These are phyloP conservation scores for Xylaria acuta DNA, from an alignment of 495 filamentous ascomycete species.

Conservation along the genomic window DNA sequence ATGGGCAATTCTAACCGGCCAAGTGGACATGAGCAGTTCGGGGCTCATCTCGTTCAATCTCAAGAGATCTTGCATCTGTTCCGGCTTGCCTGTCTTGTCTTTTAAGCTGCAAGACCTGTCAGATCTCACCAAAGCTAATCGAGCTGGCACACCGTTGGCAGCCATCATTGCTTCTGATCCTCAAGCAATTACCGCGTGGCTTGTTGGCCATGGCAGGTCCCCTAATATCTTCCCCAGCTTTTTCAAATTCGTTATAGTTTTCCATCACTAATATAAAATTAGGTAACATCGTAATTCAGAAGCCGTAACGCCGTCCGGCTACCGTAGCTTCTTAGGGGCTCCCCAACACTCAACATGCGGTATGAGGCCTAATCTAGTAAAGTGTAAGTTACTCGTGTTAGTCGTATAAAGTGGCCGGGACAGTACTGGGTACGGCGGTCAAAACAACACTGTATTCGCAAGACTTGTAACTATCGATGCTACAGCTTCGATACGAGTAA, in stretches of 20 bases:
- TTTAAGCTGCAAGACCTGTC: neutral
- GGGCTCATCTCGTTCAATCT: conserved; percentile 20
- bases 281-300: neutral
- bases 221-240: conserved; percentile 8
- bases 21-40: conserved; percentile 8
- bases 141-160: conserved; percentile 3
- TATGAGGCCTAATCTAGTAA: neutral
- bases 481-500: neutral
- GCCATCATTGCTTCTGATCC: neutral
- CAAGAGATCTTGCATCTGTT: conserved; percentile 22
- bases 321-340: neutral
- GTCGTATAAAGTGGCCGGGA: neutral
- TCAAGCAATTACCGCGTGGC: neutral
- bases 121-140: conserved; percentile 10
- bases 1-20: conserved; percentile 21
- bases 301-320: conserved; percentile 1
- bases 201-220: neutral
- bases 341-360: neutral
- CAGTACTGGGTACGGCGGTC: neutral
- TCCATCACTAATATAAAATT: neutral
- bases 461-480: neutral
- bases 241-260: neutral
- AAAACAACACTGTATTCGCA: neutral
- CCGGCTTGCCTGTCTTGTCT: conserved; percentile 16
- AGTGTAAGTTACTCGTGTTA: neutral